phyloP scores from a whole-genome alignment of 2,329 filamentous ascomycete genomes.

The Didymella glomerata region DNA sequence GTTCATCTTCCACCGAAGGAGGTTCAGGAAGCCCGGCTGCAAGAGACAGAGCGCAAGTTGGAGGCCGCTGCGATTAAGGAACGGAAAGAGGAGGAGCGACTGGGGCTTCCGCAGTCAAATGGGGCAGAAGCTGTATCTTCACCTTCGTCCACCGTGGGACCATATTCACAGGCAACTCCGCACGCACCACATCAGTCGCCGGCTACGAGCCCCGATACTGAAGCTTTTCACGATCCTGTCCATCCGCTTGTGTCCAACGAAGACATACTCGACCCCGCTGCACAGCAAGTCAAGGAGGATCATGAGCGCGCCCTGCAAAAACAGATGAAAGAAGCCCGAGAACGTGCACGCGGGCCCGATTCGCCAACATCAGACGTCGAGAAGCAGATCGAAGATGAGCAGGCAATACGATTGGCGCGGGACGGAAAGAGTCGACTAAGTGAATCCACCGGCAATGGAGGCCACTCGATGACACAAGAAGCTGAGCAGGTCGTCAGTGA shows the following conservation, averaged over 20 bases:
- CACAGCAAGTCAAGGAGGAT: constrained; percentile 60
- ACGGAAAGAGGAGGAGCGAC: constrained; percentile 51
- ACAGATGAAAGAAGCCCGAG: constrained; percentile 57
- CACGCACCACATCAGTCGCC: constrained; percentile 72
- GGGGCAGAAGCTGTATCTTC: constrained; percentile 54
- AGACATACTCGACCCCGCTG: constrained; percentile 47
- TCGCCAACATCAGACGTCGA: constrained; percentile 67
- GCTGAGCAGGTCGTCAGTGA: constrained; percentile 31
- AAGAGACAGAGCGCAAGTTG: constrained; percentile 52
- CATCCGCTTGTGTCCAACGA: constrained; percentile 39
- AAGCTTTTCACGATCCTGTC: constrained; percentile 52
- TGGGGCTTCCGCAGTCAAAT: constrained; percentile 38
- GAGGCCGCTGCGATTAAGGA: constrained; percentile 49
- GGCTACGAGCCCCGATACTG: constrained; percentile 77
- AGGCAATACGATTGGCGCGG: constrained; percentile 51
- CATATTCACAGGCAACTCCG: constrained; percentile 77
- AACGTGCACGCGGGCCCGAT: constrained; percentile 53
- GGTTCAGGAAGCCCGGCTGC: constrained; percentile 58
- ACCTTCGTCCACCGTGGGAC: constrained; percentile 71
- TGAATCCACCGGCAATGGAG: constrained; percentile 27
- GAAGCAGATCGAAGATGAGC: constrained; percentile 64
- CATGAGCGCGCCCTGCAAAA: constrained; percentile 62
- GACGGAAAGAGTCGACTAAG: constrained; percentile 43
- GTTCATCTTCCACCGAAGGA: constrained; percentile 61
- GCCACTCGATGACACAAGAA: constrained; percentile 38